Evolutionary conservation across 768 basidiomycete genomes (phyloP).

Genomic region (Lentinula sp.): DNA sequence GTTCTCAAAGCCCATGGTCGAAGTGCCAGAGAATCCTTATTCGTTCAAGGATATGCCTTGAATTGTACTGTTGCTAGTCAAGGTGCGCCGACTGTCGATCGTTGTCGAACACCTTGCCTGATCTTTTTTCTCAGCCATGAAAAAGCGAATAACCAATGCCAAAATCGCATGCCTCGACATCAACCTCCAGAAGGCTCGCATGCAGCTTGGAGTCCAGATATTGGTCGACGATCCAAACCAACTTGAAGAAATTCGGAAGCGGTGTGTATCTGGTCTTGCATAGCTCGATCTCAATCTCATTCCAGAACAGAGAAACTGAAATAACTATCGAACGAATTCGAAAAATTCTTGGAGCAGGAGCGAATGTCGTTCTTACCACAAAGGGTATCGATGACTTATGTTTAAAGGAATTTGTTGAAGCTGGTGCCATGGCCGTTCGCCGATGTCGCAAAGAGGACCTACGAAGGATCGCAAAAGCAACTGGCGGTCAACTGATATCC

Average conservation of each 20-base stretch:
- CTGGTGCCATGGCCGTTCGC: slow-evolving; percentile 97
- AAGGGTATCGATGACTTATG: slow-evolving; percentile 99
- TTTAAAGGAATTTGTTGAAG: slow-evolving; percentile 97
- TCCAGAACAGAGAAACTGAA: slow-evolving; percentile 73
- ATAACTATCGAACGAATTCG: slow-evolving; percentile 93
- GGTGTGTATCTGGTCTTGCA: slow-evolving; percentile 39
- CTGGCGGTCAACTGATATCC: slow-evolving; percentile 88
- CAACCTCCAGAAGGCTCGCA: slow-evolving; percentile 91
- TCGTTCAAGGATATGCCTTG: slow-evolving; percentile 93
- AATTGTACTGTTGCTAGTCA: slow-evolving; percentile 99
- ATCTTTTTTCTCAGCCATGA: slow-evolving; percentile 70
- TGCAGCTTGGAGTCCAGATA: slow-evolving; percentile 98
- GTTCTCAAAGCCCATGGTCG: slow-evolving; percentile 96
- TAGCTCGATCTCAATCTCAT: background rate
- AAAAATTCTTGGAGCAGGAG: slow-evolving; percentile 93
- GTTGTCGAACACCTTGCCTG: background rate
- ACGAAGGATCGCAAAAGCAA: slow-evolving; percentile 93
- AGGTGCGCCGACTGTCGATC: slow-evolving; percentile 46
- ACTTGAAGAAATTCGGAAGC: slow-evolving; percentile 90
- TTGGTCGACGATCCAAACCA: slow-evolving; percentile 95
- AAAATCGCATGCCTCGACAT: slow-evolving; percentile 99
- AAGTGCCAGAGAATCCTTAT: slow-evolving; percentile 91
- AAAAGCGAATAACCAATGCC: slow-evolving; percentile 85
- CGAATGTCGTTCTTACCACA: slow-evolving; percentile 95
- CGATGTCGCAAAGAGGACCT: slow-evolving; percentile 98